Evolutionary conservation across 306 rosid species (phyloP), one percentile per base, ranked within the genome.

Genomic region (Inga laurina): DNA sequence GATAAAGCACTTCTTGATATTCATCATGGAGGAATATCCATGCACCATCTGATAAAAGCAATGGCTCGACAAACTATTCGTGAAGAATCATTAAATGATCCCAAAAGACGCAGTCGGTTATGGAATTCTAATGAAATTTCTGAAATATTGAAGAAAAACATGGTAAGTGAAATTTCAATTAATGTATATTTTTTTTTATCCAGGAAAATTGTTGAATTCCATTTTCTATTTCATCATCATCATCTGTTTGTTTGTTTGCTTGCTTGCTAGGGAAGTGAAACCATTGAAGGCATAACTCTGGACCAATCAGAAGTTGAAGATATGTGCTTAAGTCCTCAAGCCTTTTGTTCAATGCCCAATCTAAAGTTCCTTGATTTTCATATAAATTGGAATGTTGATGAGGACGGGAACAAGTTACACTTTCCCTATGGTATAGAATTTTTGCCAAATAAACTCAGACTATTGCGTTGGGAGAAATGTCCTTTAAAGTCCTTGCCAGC

Each of bases 261-360:
- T 49, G 6, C 15, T 15, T 79, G 44, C 5, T 24, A 88, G 85
- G 88, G 85, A 59, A 85, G 51, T 8, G 61, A 49, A 22, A 73
- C 43, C 9, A 74, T 82, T 27, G 44, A 68, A 79, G 71, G 86
- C 59, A 45, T 87, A 79, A 8, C 10, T 27, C 10, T 54, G 3
- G 21, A 56, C 67, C 11, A 54, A 14, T 51, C 81, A 24, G 0
- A 12, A 39, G 5, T 41, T 21, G 8, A 52, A 7, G n/a, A 32
- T 22, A 0, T 64, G 15, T 2, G 13, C 41, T 45, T 85, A 35
- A 13, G 61, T 52, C 48, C 82, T 8, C 1, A 10, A 7, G 52
- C 30, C 4, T 87, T 87, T 37, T 14, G 34, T 2, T 64, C 30
- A 41, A 87, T 87, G 90, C 35, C 21, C 2, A 75, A 75, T 0